These are phyloP conservation scores for Stachybotrys chartarum DNA, from an alignment of 2,329 filamentous ascomycete species.

Conservation along the genomic window DNA sequence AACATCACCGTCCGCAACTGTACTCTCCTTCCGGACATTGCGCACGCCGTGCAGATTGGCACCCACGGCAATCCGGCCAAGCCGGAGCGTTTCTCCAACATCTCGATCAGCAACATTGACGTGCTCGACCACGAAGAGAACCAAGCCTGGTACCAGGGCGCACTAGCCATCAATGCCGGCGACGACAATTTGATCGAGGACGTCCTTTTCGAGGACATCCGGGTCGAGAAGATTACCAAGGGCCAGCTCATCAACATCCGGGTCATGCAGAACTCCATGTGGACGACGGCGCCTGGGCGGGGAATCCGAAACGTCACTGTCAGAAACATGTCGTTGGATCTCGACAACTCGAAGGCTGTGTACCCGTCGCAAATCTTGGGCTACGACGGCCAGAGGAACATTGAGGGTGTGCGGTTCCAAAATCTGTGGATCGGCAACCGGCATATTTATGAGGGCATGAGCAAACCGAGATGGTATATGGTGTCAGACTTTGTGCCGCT, in stretches of 20 bases:
- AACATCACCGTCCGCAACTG: constrained; percentile 25
- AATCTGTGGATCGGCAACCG: constrained; percentile 4
- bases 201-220: constrained; percentile 18
- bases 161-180: constrained; percentile 23
- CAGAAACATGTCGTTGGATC: constrained; percentile 1
- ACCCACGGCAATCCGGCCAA: constrained; percentile 24
- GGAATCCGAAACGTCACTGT: constrained; percentile 13
- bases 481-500: constrained; percentile 8
- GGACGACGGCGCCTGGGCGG: constrained; percentile 23
- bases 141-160: constrained; percentile 26
- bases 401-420: constrained; percentile 7
- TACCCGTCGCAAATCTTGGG: constrained; percentile 7
- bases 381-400: constrained; percentile 2
- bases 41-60: constrained; percentile 26
- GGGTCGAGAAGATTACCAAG: constrained; percentile 20
- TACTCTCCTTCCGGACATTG: constrained; percentile 20
- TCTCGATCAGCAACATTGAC: constrained; percentile 24
- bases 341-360: constrained; percentile 1
- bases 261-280: constrained; percentile 24
- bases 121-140: constrained; percentile 27
- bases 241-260: constrained; percentile 26
- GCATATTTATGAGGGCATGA: constrained; percentile 3
- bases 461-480: constrained; percentile 9
- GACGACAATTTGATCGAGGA: constrained; percentile 23
- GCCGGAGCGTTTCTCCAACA: constrained; percentile 21